Conservation (phyloP, 2,329 filamentous ascomycete species). For the Pseudogymnoascus sp. region DNA sequence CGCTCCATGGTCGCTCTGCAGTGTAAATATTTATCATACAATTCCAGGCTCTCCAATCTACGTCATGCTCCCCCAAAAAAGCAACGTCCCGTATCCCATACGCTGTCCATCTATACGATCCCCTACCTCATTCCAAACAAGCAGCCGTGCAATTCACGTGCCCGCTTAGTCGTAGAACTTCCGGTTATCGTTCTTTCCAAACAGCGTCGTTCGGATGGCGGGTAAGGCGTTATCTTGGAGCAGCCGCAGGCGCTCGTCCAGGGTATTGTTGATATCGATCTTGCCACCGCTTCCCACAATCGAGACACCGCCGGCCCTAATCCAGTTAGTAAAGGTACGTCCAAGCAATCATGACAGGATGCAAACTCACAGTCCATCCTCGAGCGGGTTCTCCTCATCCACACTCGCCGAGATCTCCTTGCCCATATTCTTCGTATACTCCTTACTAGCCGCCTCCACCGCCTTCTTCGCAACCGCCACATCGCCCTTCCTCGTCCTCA, state of each 20-base stretch:
- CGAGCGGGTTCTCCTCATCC: slow-evolving; percentile 70
- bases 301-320: slow-evolving; percentile 72
- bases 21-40: slow-evolving; percentile 9
- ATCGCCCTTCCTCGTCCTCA: slow-evolving; percentile 76
- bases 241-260: slow-evolving; percentile 81
- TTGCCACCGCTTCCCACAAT: slow-evolving; percentile 80
- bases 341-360: neutral
- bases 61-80: slow-evolving; percentile 23
- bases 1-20: slow-evolving; percentile 9
- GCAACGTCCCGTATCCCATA: neutral
- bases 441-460: slow-evolving; percentile 64
- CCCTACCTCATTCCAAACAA: neutral
- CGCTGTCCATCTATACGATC: neutral
- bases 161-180: slow-evolving; percentile 80
- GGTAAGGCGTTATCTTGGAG: slow-evolving; percentile 81
- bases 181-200: slow-evolving; percentile 90
- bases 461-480: slow-evolving; percentile 69
- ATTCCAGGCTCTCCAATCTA: slow-evolving; percentile 28
- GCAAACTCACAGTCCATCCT: slow-evolving; percentile 70
- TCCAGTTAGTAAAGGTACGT: slow-evolving; percentile 14
- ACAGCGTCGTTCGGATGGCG: slow-evolving; percentile 74
- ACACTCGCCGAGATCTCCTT: slow-evolving; percentile 63
- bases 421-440: slow-evolving; percentile 74
- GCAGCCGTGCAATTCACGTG: neutral
- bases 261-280: slow-evolving; percentile 98